Base-by-base conservation (phyloP, 2,329 filamentous ascomycete species). In the Ampelomyces quisqualis region DNA sequence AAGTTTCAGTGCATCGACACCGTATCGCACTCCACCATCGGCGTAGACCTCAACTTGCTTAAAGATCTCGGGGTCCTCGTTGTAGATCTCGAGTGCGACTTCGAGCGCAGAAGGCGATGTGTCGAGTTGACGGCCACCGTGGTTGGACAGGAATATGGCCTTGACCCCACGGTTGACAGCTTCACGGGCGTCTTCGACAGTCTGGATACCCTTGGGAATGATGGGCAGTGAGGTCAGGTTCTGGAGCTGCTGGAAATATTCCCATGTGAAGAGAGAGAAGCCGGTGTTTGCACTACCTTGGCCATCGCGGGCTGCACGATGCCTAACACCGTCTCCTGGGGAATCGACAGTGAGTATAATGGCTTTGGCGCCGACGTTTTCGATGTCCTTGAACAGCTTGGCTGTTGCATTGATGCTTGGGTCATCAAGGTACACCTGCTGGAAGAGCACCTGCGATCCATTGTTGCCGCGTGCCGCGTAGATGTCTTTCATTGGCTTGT, bases 21-120 rank as follows among this genome's bases (percentile, higher is more conserved):
- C 70, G 34, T 69, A 70, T 10, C 69, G 59, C 4, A 71, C 65
- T 38, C 70, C 69, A 4, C 69, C 67, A 32, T 72, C 69, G 5
- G 65, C 67, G 34, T 62, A 69, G 6, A 73, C 65, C 34, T 72
- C 70, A 11, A 69, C 52, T 38, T 70, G 47, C 33, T 61, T 50
- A 49, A 72, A 70, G 13, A 73, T 60, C 11, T 67, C 61, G 0
- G 69, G 69, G 11, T 57, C 66, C 10, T 64, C 42, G n/a, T 79
- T 82, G 65, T 87, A 84, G 38, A 89, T 84, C 47, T 89, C 86
- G 7, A 88, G 79, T 4, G 86, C 86, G 35, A 91, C 81, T 57
- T 93, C 87, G 8, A 85, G 81, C 1, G 85, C 80, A 0, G 79
- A 85, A 0, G 85, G 83, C 2, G 77, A 73, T n/a, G 74, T 33